Base-by-base conservation (phyloP, 371 early-diverging fungal species). In the Mucor circinelloides region DNA sequence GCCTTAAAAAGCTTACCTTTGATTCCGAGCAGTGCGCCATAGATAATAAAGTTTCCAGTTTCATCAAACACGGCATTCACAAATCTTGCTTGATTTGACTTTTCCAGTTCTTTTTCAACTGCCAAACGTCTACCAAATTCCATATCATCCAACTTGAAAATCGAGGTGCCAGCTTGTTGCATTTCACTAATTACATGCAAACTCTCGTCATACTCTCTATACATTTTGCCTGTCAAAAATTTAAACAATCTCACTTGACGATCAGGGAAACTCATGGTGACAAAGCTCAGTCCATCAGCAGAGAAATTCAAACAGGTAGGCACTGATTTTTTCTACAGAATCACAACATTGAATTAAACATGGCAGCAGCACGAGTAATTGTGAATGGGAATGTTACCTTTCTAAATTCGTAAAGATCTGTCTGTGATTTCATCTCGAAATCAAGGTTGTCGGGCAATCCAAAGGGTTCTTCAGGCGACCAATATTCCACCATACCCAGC, bases 51-150 rank as follows among this genome's bases (percentile, higher is more conserved):
- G 67, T 91, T 82, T 19, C 95, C 90, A 46, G 94, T 91, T 42
- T 95, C 93, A 78, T 99, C 98, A 81, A 98, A 99, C 0, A 96
- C 93, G 10, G 92, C 94, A 78, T 95, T 97, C 36, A 86, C 85
- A 32, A 81, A 87, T 27, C 70, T 71, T 8, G 87, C 78, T 68
- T 94, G 93, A 5, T 88, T 76, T 0, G 90, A 80, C 66, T 92
- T 91, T 63, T 91, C 90, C 48, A 97, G 73, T 73, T 97, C 96
- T 48, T 89, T 87, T 64, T 98, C 98, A 6, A 93, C 85, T 3
- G 97, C 97, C 52, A 97, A 69, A 57, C 99, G 85, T 64, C 97
- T 85, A 27, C 98, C 97, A 86, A 97, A 97, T 78, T 97, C 98
- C 97, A 97, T 97, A 69, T 93, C 95, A 76, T 99, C 99, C 50